phyloP scores from a whole-genome alignment of 345 rosid species.

The Arabidopsis arenosa region DNA sequence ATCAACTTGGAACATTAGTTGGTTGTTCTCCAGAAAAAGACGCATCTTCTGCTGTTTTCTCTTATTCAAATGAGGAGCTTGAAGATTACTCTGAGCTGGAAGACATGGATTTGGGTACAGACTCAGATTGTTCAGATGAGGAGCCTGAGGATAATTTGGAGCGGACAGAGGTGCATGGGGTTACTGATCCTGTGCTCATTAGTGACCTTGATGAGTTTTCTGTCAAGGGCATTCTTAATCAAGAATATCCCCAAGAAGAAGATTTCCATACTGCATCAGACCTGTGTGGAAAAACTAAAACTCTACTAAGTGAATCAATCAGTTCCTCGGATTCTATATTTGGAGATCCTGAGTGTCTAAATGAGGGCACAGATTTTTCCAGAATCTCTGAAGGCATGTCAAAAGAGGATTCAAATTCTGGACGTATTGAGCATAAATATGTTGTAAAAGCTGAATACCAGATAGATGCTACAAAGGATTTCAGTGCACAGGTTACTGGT shows the following conservation, averaged over 20 bases:
- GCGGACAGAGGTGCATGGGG: slow-evolving; percentile 40
- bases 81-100: slow-evolving; percentile 41
- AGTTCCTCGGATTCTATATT: slow-evolving; percentile 20
- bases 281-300: slow-evolving; percentile 29
- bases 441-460: slow-evolving; percentile 36
- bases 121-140: slow-evolving; percentile 42
- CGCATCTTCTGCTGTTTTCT: slow-evolving; percentile 33
- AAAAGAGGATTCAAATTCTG: slow-evolving; percentile 21
- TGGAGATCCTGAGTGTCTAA: slow-evolving; percentile 24
- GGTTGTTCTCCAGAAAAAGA: slow-evolving; percentile 34
- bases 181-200: slow-evolving; percentile 39
- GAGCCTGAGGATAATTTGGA: slow-evolving; percentile 40
- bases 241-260: slow-evolving; percentile 38
- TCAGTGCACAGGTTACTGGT: slow-evolving; percentile 42
- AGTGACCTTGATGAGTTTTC: slow-evolving; percentile 37
- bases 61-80: slow-evolving; percentile 27
- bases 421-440: slow-evolving; percentile 20
- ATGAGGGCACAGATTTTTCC: slow-evolving; percentile 30
- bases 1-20: slow-evolving; percentile 38
- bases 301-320: slow-evolving; percentile 32
- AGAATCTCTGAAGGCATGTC: slow-evolving; percentile 21
- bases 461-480: slow-evolving; percentile 33
- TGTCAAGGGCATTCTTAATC: slow-evolving; percentile 32
- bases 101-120: slow-evolving; percentile 46
- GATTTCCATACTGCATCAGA: slow-evolving; percentile 28